Conservation (phyloP, 192 early-diverging fungal species). For the Umbelopsis sp. region DNA sequence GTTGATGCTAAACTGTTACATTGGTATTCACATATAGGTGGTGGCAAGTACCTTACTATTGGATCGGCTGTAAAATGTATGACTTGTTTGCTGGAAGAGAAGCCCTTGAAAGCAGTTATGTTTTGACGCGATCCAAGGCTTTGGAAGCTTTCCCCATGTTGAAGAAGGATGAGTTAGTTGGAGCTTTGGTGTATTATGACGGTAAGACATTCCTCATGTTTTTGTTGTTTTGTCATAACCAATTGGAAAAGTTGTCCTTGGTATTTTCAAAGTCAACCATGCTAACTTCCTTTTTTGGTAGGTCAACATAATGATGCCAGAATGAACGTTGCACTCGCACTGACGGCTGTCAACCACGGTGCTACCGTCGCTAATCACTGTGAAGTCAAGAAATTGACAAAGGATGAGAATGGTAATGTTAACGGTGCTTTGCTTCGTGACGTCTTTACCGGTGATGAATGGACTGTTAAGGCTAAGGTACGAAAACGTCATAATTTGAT, state of each 20-base stretch:
- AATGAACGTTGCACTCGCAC: slow-evolving; percentile 93
- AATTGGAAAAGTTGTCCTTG: not conserved
- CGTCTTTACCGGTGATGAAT: slow-evolving; percentile 84
- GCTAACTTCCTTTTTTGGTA: slow-evolving; percentile 24
- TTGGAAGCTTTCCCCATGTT: slow-evolving; percentile 97
- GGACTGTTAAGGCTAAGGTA: slow-evolving; percentile 78
- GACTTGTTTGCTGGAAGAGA: slow-evolving; percentile 87
- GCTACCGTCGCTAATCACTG: slow-evolving; percentile 93
- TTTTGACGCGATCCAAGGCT: slow-evolving; percentile 81
- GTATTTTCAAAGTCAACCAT: not conserved
- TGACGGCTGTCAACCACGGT: slow-evolving; percentile 89
- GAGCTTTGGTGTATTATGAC: slow-evolving; percentile 97
- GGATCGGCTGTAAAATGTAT: slow-evolving; percentile 91
- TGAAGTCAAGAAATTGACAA: slow-evolving; percentile 83
- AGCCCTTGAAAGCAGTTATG: slow-evolving; percentile 80
- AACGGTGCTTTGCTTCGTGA: slow-evolving; percentile 85
- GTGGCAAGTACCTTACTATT: slow-evolving; percentile 98
- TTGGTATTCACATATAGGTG: slow-evolving; percentile 51
- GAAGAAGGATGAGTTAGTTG: slow-evolving; percentile 82
- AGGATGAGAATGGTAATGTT: slow-evolving; percentile 63
- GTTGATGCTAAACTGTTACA: not conserved
- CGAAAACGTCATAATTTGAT: not conserved
- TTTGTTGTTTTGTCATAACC: not conserved
- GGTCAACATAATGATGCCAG: slow-evolving; percentile 97
- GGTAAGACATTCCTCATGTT: slow-evolving; percentile 52